Base-by-base conservation (phyloP, 176 grass and related monocot genomes). In the Eleusine indica region DNA sequence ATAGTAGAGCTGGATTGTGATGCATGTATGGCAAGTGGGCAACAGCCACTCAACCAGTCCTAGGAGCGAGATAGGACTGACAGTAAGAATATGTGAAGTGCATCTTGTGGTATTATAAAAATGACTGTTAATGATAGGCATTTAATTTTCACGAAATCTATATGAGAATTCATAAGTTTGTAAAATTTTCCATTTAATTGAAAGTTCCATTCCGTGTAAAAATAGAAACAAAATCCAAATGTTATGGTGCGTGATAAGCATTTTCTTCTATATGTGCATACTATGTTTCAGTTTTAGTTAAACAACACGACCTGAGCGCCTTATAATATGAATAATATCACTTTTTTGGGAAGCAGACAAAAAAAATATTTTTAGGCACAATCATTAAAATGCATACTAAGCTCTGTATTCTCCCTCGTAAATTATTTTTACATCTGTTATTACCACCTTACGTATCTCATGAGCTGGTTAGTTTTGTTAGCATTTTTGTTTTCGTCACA, bases 1-100 rank as follows among this genome's bases (percentile, higher is more conserved):
- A 89, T 86, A 85, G 77, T 89, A 85, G 77, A 85, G 77, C 56
- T 89, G 87, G 88, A 86, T 85, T 85, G 58, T 85, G 82, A 85
- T 85, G 71, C 71, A 47, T 77, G 46, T 53, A 71, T 85, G 87
- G 73, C 77, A 65, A 81, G 78, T 86, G 88, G 57, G 78, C 83
- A 73, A 82, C 83, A 28, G 71, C 63, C 60, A 63, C 60, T 29
- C 60, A 63, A 63, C 54, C 75, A 77, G 83, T 89, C 54, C 78
- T 89, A 85, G 83, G 66, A 89, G 88, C 82, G 69, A 85, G 76
- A 80, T 89, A 85, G 82, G 65, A 73, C 63, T 85, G 87, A 89
- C 71, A 89, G 82, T 89, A 89, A 89, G 83, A 74, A 89, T 77
- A 73, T 82, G 46, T 66, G 66, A 80, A 89, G 73, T 86, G 78